phyloP scores from a whole-genome alignment of 169 alveolate genomes.

The Hepatocystis sp. region DNA sequence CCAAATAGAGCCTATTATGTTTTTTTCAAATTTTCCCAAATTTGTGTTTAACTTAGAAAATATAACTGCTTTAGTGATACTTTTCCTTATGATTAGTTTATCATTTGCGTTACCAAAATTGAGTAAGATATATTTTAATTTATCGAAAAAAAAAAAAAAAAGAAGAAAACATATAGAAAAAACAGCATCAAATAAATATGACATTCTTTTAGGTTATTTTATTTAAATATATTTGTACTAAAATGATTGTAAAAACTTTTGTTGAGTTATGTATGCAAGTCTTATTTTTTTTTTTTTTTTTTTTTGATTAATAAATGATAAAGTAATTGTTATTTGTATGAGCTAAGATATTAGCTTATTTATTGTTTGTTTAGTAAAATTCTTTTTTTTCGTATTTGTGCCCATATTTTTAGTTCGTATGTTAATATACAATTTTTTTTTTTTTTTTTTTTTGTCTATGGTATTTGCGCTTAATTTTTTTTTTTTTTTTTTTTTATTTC shows the following conservation, averaged over 20 bases:
- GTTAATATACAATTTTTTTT: too few relatives aligned
- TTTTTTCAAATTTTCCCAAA: constrained; percentile 32
- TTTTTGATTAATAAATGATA: too few relatives aligned
- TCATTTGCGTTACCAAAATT: constrained; percentile 10
- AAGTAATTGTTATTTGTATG: too few relatives aligned
- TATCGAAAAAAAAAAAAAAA: constrained; percentile 1
- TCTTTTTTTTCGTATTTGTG: too few relatives aligned
- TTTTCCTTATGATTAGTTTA: constrained; percentile 9
- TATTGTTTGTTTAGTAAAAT: too few relatives aligned
- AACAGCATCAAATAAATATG: not conserved
- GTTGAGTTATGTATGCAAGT: not conserved
- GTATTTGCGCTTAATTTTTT: too few relatives aligned
- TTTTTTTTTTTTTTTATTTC: too few relatives aligned
- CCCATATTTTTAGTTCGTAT: too few relatives aligned
- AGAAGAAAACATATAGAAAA: constrained; percentile 1
- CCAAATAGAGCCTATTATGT: constrained; percentile 69
- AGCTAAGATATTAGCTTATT: too few relatives aligned
- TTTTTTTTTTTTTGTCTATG: too few relatives aligned
- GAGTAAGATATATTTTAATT: not conserved
- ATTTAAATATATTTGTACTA: constrained; percentile 3
- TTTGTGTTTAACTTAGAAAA: constrained; percentile 45
- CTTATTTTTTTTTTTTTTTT: too few relatives aligned
- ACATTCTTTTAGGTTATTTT: constrained; percentile 29
- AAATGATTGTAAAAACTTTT: not conserved
- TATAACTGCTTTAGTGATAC: not conserved